Evolutionary conservation across 2,329 filamentous ascomycete species (phyloP).

Genomic region (Exophiala bonariae): DNA sequence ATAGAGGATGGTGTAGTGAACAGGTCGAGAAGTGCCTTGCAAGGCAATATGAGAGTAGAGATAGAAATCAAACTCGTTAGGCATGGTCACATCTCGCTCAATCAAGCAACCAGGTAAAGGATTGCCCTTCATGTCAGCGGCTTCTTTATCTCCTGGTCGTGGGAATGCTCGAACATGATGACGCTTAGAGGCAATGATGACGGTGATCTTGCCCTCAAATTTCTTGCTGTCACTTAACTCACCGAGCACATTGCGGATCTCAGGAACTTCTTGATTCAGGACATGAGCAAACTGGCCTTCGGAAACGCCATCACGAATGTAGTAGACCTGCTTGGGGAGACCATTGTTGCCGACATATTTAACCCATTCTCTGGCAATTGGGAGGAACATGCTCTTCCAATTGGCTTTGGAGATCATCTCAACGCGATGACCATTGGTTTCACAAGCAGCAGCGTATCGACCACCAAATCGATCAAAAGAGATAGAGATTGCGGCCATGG

Average conservation of each 20-base stretch:
- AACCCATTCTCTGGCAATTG: slow-evolving; percentile 67
- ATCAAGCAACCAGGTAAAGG: slow-evolving; percentile 83
- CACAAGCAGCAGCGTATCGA: slow-evolving; percentile 74
- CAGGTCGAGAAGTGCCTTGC: slow-evolving; percentile 89
- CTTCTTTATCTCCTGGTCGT: slow-evolving; percentile 59
- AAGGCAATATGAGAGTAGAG: slow-evolving; percentile 73
- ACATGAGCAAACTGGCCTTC: slow-evolving; percentile 84
- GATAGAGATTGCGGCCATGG: slow-evolving; percentile 84
- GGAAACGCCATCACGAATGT: slow-evolving; percentile 89
- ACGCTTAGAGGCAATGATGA: slow-evolving; percentile 87
- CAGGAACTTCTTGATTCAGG: slow-evolving; percentile 71
- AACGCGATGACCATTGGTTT: slow-evolving; percentile 78
- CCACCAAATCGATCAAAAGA: slow-evolving; percentile 70
- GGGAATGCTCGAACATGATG: slow-evolving; percentile 89
- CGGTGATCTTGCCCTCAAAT: slow-evolving; percentile 69
- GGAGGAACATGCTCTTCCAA: slow-evolving; percentile 64
- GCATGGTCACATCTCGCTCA: slow-evolving; percentile 85
- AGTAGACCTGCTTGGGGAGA: slow-evolving; percentile 74
- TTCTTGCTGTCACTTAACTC: slow-evolving; percentile 30
- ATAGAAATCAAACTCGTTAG: slow-evolving; percentile 88
- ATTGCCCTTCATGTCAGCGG: slow-evolving; percentile 75
- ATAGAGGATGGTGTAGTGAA: slow-evolving; percentile 85
- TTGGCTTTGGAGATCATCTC: slow-evolving; percentile 75
- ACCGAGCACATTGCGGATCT: slow-evolving; percentile 59
- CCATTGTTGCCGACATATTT: slow-evolving; percentile 52